Conservation (phyloP, 2,329 filamentous ascomycete genomes). For the Penicillium sp. region DNA sequence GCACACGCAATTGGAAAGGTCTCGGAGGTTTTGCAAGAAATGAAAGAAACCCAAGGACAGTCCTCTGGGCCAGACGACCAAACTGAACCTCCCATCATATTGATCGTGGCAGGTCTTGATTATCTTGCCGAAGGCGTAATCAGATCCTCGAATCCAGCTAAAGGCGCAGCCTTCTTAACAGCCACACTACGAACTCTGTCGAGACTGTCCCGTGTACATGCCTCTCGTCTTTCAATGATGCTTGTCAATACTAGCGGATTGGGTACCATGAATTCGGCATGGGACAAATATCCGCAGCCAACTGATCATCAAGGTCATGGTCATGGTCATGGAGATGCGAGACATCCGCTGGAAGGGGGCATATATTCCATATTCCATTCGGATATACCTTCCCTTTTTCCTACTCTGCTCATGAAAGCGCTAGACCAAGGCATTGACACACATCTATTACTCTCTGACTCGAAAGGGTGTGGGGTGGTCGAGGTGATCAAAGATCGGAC, state of each 20-base stretch:
- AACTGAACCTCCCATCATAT: slow-evolving; percentile 14
- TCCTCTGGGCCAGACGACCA: not conserved
- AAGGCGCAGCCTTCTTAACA: slow-evolving; percentile 35
- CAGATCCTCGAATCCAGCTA: slow-evolving; percentile 38
- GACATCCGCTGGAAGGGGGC: slow-evolving; percentile 16
- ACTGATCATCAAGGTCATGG: not conserved
- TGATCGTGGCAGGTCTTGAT: slow-evolving; percentile 42
- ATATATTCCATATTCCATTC: slow-evolving; percentile 31
- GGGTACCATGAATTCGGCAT: slow-evolving; percentile 15
- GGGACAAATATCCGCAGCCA: not conserved
- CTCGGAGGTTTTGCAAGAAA: slow-evolving; percentile 26
- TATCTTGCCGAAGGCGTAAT: slow-evolving; percentile 38
- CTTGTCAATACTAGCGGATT: slow-evolving; percentile 40
- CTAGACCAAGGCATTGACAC: slow-evolving; percentile 43
- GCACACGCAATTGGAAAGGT: slow-evolving; percentile 34
- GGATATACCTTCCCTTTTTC: slow-evolving; percentile 21
- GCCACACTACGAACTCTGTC: slow-evolving; percentile 37
- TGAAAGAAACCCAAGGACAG: slow-evolving; percentile 14
- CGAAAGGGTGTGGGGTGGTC: slow-evolving; percentile 27
- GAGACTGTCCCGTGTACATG: slow-evolving; percentile 32
- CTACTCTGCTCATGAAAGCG: slow-evolving; percentile 36
- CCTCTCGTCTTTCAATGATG: slow-evolving; percentile 31
- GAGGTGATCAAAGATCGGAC: slow-evolving; percentile 45
- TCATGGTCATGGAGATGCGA: not conserved
- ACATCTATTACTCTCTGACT: slow-evolving; percentile 39